Evolutionary conservation across 23 red algal genomes (phyloP).

Genomic region (Gracilaria vermiculophylla): DNA sequence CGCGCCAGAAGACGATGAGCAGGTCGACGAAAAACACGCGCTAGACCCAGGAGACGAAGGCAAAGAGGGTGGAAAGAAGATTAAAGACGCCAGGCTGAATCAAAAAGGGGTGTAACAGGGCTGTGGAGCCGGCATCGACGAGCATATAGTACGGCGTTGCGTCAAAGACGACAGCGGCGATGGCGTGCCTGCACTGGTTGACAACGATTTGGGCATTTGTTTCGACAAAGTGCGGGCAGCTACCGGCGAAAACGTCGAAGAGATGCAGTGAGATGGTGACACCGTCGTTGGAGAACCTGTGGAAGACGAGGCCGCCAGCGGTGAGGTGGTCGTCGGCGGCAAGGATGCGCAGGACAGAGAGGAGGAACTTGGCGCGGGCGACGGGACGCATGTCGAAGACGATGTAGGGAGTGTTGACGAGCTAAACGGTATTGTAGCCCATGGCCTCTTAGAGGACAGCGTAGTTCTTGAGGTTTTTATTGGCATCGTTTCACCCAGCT

Average conservation of each 20-base stretch:
- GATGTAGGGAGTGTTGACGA: slow-evolving; percentile 16
- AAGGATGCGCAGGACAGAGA: slow-evolving; percentile 49
- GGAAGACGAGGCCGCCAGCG: slow-evolving; percentile 39
- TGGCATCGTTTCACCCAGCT: slow-evolving; percentile 24
- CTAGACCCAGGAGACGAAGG: slow-evolving; percentile 18
- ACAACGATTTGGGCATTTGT: slow-evolving; percentile 42
- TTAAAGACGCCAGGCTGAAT: not conserved
- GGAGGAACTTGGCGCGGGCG: slow-evolving; percentile 24
- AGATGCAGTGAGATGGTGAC: slow-evolving; percentile 43
- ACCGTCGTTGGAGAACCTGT: slow-evolving; percentile 56
- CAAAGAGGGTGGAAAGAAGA: not conserved
- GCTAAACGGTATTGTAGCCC: slow-evolving; percentile 42
- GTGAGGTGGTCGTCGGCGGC: slow-evolving; percentile 32
- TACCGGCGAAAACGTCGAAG: slow-evolving; percentile 34
- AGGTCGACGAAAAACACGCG: slow-evolving; percentile 33
- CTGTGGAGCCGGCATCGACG: not conserved
- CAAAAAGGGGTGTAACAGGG: slow-evolving; percentile 8
- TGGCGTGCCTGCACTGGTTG: slow-evolving; percentile 40
- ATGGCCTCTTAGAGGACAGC: slow-evolving; percentile 39
- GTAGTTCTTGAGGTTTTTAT: slow-evolving; percentile 48
- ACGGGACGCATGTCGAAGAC: slow-evolving; percentile 36
- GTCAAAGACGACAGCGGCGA: slow-evolving; percentile 55
- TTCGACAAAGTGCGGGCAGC: slow-evolving; percentile 1
- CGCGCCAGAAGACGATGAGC: slow-evolving; percentile 34
- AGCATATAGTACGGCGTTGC: slow-evolving; percentile 49